phyloP scores from a whole-genome alignment of 2,329 filamentous ascomycete species.

The Pezicula carpinea region DNA sequence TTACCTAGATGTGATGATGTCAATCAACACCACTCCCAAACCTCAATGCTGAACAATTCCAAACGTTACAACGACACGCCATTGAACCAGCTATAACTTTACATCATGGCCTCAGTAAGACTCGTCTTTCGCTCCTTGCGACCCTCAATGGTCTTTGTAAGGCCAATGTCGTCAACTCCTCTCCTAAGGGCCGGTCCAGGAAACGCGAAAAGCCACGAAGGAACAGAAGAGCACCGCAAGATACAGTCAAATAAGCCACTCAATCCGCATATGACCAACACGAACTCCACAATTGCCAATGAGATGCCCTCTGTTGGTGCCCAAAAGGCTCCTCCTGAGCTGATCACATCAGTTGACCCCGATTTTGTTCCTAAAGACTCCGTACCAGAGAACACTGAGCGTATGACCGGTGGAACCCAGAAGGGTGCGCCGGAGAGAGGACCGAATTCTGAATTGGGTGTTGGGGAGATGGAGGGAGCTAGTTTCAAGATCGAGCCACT shows the following conservation, averaged over 20 bases:
- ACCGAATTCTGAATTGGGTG: constrained; percentile 58
- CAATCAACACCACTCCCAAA: no score
- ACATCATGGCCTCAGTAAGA: constrained; percentile 20
- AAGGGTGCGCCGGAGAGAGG: constrained; percentile 38
- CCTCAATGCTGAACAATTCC: no score
- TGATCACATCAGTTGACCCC: constrained; percentile 51
- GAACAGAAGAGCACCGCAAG: constrained; percentile 47
- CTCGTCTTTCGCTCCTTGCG: constrained; percentile 16
- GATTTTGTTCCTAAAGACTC: constrained; percentile 55
- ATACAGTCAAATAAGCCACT: constrained; percentile 51
- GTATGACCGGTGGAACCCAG: constrained; percentile 62
- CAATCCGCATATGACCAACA: constrained; percentile 61
- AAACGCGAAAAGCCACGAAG: constrained; percentile 40
- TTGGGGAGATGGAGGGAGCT: constrained; percentile 84
- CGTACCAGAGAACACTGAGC: constrained; percentile 56
- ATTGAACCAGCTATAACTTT: no score
- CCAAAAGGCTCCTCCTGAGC: constrained; percentile 53
- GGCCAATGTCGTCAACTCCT: constrained; percentile 18
- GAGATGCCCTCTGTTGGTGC: constrained; percentile 56
- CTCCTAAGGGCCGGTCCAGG: constrained; percentile 20
- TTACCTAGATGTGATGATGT: no score
- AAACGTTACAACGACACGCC: no score
- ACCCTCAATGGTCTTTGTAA: constrained; percentile 18
- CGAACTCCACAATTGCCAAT: constrained; percentile 57
- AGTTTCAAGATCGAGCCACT: constrained; percentile 89